Percentiles rank a stretch among this genome's conserved stretches.
Conservation (phyloP, 192 early-diverging fungal species). For the Linnemannia zychae region DNA sequence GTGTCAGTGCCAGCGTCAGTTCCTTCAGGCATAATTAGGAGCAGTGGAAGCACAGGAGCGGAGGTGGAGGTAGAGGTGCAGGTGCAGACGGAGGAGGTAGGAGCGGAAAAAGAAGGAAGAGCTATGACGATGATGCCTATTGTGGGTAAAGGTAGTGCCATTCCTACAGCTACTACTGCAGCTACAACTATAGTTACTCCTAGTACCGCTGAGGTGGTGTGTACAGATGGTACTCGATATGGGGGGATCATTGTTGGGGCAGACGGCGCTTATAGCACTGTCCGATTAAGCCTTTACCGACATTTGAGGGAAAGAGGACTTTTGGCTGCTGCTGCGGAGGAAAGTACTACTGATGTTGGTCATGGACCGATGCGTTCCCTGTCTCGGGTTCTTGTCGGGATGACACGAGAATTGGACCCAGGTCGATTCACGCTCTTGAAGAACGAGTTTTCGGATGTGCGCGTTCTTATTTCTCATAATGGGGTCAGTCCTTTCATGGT, state of each 20-base stretch:
- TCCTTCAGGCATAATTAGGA: not conserved
- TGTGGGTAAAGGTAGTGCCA: not conserved
- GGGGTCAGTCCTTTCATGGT: conserved; percentile 28
- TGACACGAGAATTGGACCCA: conserved; percentile 34
- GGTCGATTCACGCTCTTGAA: conserved; percentile 10
- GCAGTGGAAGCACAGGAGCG: not conserved
- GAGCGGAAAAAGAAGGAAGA: not conserved
- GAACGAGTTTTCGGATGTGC: conserved; percentile 12
- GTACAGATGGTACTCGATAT: conserved; percentile 24
- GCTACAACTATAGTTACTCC: no score
- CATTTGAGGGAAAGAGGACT: conserved; percentile 5
- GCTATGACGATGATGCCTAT: not conserved
- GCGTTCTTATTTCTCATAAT: conserved; percentile 25
- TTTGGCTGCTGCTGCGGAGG: not conserved
- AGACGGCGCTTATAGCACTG: conserved; percentile 39
- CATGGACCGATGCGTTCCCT: conserved; percentile 16
- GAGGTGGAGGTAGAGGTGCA: not conserved
- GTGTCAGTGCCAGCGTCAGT: not conserved
- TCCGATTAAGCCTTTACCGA: conserved; percentile 25
- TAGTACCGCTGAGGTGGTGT: conserved; percentile 13
- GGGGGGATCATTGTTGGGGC: conserved; percentile 36
- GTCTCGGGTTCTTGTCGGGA: conserved; percentile 32
- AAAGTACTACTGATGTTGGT: not conserved
- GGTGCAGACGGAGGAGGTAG: not conserved
- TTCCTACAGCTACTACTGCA: not conserved